Base-by-base conservation (phyloP, 371 early-diverging fungal species). In the Racocetra persica region DNA sequence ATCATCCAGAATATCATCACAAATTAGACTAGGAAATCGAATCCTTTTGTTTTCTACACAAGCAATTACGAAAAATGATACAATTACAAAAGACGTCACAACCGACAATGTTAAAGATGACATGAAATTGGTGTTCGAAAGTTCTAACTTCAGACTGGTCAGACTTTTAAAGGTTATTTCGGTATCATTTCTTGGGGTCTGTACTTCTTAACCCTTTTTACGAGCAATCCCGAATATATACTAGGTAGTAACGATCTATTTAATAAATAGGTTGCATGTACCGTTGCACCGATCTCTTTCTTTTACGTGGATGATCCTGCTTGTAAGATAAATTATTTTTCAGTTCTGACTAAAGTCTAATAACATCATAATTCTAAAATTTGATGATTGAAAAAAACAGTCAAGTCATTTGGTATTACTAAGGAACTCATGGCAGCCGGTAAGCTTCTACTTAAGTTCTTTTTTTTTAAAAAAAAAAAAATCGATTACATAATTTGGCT, bases 141-240 rank as follows among this genome's bases (percentile, higher is more conserved):
- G 66, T 36, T 20, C 66, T 32, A 66, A 36, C 8, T 66, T 36
- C 38, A 28, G 66, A 66, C 20, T 66, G 11, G 32, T 66, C 32
- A 66, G 66, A 66, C 28, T 66, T n/a, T 32, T 66, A 66, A 66
- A 66, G 10, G 7, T 66, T 36, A 20, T 66, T 38, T 66, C 66
- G 13, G n/a, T 66, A 36, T 66, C 66, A 32, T 20, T 36, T 32
- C 36, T 66, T n/a, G 66, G 66, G 66, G 66, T 66, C 32, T 5
- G 66, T 66, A 36, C 28, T 28, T 32, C 20, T 36, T 28, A 57
- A 57, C 7, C 1, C 7, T n/a, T 57, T 55, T 55, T 55, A 55
- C 13, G 18, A 54, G 11, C 1, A 54, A 16, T 54, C 54, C 54
- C 5, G 20, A 16, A 54, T 16, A 32, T 4, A 32, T 32, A 32